phyloP scores from a whole-genome alignment of 495 filamentous ascomycete genomes.

The Choiromyces venosus region DNA sequence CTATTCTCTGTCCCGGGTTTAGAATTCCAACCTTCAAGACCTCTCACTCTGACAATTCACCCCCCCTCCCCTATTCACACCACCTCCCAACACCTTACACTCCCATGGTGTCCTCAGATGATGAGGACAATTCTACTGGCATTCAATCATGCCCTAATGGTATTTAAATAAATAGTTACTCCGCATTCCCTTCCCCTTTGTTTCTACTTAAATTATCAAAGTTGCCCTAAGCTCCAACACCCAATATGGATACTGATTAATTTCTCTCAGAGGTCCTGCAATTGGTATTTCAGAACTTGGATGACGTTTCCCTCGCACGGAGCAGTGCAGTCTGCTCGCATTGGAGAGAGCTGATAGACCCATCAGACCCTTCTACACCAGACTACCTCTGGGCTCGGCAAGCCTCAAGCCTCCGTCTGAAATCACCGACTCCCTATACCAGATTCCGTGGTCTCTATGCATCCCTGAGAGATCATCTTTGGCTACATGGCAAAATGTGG shows the following conservation, averaged over 20 bases:
- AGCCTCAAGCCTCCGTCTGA: constrained; percentile 51
- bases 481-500: constrained; percentile 79
- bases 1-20: background rate
- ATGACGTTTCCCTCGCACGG: background rate
- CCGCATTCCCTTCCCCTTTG: background rate
- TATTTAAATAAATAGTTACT: background rate
- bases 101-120: background rate
- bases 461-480: constrained; percentile 76
- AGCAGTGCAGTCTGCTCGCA: background rate
- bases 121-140: background rate
- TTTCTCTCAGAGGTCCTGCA: background rate
- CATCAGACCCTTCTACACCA: constrained; percentile 44
- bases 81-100: background rate
- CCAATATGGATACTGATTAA: background rate
- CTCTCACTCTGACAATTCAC: too few relatives aligned
- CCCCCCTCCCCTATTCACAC: background rate
- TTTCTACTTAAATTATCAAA: background rate
- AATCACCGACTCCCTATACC: constrained; percentile 52
- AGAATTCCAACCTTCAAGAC: too few relatives aligned
- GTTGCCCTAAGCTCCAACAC: background rate
- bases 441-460: constrained; percentile 65
- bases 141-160: background rate
- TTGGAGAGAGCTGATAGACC: background rate
- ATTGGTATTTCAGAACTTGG: background rate
- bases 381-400: constrained; percentile 52